A percentile compares a stretch with the other conserved stretches of the same genome.
Evolutionary conservation across 768 basidiomycete genomes (phyloP).

Genomic region (Grammothele lineata): DNA sequence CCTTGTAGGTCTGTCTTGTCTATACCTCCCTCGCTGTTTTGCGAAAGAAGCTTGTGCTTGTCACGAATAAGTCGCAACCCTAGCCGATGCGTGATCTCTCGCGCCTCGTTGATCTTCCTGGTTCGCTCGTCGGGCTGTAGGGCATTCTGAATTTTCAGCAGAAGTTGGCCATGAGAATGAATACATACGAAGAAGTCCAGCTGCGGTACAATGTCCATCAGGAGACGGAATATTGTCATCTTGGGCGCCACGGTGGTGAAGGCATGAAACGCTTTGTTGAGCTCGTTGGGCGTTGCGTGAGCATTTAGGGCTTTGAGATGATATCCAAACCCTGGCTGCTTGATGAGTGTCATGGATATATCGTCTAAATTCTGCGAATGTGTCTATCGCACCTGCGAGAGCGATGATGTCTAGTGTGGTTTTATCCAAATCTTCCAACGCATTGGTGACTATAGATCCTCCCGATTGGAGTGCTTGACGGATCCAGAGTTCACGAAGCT

Average conservation of each 20-base stretch:
- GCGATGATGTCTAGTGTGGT: constrained; percentile 40
- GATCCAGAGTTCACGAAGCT: constrained; percentile 8
- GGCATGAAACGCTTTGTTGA: constrained; percentile 25
- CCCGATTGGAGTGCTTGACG: background rate
- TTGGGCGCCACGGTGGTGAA: constrained; percentile 14
- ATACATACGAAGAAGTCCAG: constrained; percentile 16
- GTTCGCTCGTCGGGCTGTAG: constrained; percentile 4
- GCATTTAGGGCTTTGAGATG: constrained; percentile 29
- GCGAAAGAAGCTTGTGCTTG: constrained; percentile 20
- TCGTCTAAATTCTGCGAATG: background rate
- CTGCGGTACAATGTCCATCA: constrained; percentile 14
- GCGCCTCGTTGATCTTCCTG: constrained; percentile 4
- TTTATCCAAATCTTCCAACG: constrained; percentile 29
- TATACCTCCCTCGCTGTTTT: too few species aligned
- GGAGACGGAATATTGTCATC: background rate
- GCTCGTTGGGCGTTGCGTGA: constrained; percentile 24
- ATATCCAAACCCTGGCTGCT: constrained; percentile 30
- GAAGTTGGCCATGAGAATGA: too few species aligned
- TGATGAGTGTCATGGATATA: too few species aligned
- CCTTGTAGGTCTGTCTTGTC: constrained; percentile 24
- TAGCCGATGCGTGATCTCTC: constrained; percentile 20
- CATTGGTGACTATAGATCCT: constrained; percentile 23
- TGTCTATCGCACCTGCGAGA: constrained; percentile 27
- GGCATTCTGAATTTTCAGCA: too few species aligned
- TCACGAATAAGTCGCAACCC: constrained; percentile 25